phyloP scores from a whole-genome alignment of 2,329 filamentous ascomycete genomes.

The Penicillium sp. region DNA sequence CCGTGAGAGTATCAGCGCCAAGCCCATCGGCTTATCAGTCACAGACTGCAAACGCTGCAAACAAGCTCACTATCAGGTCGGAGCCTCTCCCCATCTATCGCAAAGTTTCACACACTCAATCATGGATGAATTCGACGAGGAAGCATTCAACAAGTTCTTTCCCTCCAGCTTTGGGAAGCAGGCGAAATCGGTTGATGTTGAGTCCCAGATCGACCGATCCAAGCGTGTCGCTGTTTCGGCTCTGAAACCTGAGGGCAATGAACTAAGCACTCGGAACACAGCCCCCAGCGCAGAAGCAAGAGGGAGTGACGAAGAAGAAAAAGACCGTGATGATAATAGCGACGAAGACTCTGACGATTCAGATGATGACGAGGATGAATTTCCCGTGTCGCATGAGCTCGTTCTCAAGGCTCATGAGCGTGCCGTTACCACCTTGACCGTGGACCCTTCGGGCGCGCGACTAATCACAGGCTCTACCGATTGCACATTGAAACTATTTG shows the following conservation, averaged over 20 bases:
- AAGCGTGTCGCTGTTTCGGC: slow-evolving; percentile 56
- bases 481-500: slow-evolving; percentile 86
- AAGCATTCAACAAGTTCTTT: slow-evolving; percentile 59
- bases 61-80: slow-evolving; percentile 23
- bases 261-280: slow-evolving; percentile 18
- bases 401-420: slow-evolving; percentile 89
- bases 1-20: not conserved
- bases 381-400: slow-evolving; percentile 88
- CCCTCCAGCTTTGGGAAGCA: slow-evolving; percentile 85
- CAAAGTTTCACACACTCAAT: slow-evolving; percentile 7
- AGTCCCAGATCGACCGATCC: slow-evolving; percentile 76
- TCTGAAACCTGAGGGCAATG: slow-evolving; percentile 31
- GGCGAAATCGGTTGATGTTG: slow-evolving; percentile 68
- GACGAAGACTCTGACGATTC: slow-evolving; percentile 52
- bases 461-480: slow-evolving; percentile 89
- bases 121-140: slow-evolving; percentile 48
- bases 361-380: slow-evolving; percentile 76
- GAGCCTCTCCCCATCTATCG: slow-evolving; percentile 9
- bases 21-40: not conserved
- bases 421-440: slow-evolving; percentile 75
- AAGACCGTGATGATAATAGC: slow-evolving; percentile 41
- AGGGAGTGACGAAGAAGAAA: slow-evolving; percentile 28
- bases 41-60: slow-evolving; percentile 27
- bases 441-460: slow-evolving; percentile 81
- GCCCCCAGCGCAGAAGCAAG: slow-evolving; percentile 24